A percentile compares a stretch with the other conserved stretches of the same genome.
phyloP scores from a whole-genome alignment of 2,329 filamentous ascomycete genomes.

The Aspergillus candidus region DNA sequence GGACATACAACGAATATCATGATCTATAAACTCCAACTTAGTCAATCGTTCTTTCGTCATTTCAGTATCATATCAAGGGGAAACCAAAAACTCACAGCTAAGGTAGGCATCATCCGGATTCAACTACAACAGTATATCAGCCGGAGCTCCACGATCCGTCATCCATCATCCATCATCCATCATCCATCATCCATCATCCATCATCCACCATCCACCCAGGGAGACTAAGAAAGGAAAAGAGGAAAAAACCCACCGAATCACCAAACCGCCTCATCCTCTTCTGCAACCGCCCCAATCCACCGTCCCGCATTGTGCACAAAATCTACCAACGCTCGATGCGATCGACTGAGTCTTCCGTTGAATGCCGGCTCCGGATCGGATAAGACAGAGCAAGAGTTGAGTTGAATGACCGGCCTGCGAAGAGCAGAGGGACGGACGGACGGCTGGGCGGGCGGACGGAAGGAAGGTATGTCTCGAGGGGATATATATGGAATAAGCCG shows the following conservation, averaged over 20 bases:
- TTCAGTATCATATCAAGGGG: not conserved
- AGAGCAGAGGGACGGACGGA: too few relatives aligned
- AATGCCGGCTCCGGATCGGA: conserved; percentile 7
- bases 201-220: not conserved
- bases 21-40: conserved; percentile 41
- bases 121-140: conserved; percentile 32
- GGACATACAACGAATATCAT: conserved; percentile 58
- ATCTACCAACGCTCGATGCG: not conserved
- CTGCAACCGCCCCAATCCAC: conserved; percentile 27
- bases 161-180: too few relatives aligned
- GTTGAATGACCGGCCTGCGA: not conserved
- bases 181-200: not conserved
- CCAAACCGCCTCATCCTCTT: conserved; percentile 33
- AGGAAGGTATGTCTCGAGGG: too few relatives aligned
- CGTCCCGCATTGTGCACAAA: conserved; percentile 19
- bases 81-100: conserved; percentile 53
- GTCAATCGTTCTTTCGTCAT: conserved; percentile 8
- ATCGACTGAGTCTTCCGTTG: not conserved
- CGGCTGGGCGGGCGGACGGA: too few relatives aligned
- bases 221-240: not conserved
- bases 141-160: not conserved
- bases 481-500: too few relatives aligned
- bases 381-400: conserved; percentile 1
- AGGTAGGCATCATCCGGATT: conserved; percentile 63
- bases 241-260: conserved; percentile 28